These are phyloP conservation scores for Leptographium lundbergii DNA, from an alignment of 2,329 filamentous ascomycete species.

Conservation along the genomic window DNA sequence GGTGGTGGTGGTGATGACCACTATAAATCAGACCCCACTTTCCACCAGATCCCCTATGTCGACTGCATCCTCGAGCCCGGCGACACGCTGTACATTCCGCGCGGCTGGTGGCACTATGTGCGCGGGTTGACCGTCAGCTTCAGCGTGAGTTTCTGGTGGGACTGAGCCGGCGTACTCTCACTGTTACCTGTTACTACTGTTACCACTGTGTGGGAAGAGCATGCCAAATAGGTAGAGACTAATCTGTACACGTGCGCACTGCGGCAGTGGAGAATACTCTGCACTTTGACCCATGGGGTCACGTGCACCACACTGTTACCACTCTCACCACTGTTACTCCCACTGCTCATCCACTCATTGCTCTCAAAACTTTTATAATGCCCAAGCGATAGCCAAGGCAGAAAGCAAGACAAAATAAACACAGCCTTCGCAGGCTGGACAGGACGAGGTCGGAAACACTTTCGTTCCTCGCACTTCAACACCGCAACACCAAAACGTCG, in stretches of 20 bases:
- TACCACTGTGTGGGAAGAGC: too few relatives aligned
- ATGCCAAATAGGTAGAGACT: too few relatives aligned
- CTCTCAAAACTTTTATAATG: too few relatives aligned
- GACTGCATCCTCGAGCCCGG: conserved; percentile 73
- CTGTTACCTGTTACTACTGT: too few relatives aligned
- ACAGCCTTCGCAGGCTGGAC: not conserved
- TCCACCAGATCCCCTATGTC: conserved; percentile 49
- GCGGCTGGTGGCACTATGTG: conserved; percentile 98
- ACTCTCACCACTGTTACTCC: too few relatives aligned
- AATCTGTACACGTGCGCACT: too few relatives aligned
- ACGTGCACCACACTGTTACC: too few relatives aligned
- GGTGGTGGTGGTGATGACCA: conserved; percentile 12
- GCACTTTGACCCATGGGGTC: too few relatives aligned
- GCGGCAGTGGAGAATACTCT: too few relatives aligned
- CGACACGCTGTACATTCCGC: conserved; percentile 77
- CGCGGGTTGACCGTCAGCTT: conserved; percentile 75
- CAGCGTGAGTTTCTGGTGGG: conserved; percentile 97
- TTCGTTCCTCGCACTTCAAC: not conserved
- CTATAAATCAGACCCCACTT: conserved; percentile 17
- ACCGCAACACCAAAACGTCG: not conserved
- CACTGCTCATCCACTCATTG: too few relatives aligned
- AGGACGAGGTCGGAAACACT: not conserved
- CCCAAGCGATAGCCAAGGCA: not conserved
- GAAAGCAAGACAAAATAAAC: not conserved
- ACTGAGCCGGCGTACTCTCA: too few relatives aligned